These are phyloP conservation scores for Magnaporthiopsis incrustans DNA, from an alignment of 2,329 filamentous ascomycete genomes.

Conservation along the genomic window DNA sequence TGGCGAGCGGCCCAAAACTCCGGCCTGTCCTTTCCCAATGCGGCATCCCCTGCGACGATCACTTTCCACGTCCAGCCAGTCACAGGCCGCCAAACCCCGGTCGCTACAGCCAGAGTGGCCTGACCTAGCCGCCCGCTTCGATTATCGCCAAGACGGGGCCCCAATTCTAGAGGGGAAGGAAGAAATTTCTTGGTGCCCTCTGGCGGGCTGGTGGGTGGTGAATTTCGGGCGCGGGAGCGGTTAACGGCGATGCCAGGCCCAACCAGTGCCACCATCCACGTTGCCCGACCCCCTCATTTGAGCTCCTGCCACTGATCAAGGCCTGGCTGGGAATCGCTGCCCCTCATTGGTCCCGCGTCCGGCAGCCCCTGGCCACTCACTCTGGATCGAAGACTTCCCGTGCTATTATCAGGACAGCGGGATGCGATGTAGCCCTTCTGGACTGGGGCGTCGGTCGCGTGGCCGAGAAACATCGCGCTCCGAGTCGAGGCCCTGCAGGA, in stretches of 20 bases:
- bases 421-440: neutral
- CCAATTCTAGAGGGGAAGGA: neutral
- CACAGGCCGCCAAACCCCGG: neutral
- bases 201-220: neutral
- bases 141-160: neutral
- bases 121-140: slow-evolving; percentile 6
- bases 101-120: slow-evolving; percentile 2
- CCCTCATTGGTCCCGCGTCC: neutral
- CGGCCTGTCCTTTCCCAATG: neutral
- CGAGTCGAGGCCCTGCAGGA: neutral
- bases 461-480: neutral
- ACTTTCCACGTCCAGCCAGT: neutral
- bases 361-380: neutral
- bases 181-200: neutral
- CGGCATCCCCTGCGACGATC: neutral
- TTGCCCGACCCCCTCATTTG: neutral
- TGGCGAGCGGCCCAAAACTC: neutral
- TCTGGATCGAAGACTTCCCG: neutral
- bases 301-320: neutral
- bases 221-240: neutral
- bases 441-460: neutral
- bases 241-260: too few species aligned
- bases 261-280: neutral
- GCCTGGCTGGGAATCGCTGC: neutral
- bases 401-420: neutral